A percentile compares a stretch with the other conserved stretches of the same genome.
Conservation (phyloP, 2,329 filamentous ascomycete genomes). For the Emericellopsis cladophorae region DNA sequence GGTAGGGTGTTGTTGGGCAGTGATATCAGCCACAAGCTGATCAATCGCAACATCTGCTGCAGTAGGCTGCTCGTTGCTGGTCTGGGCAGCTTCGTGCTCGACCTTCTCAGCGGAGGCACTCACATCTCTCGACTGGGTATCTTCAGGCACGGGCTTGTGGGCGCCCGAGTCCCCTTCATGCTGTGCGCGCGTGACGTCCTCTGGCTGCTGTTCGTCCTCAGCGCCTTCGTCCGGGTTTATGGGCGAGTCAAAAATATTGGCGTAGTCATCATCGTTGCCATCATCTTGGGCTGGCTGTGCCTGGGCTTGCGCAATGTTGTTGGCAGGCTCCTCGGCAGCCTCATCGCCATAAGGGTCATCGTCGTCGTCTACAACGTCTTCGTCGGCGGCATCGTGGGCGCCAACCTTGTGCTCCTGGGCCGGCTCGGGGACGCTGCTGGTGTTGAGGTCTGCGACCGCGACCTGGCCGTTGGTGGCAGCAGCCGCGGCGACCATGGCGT, state of each 20-base stretch:
- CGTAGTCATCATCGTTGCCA: slow-evolving; percentile 38
- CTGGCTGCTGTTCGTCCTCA: slow-evolving; percentile 17
- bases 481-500: slow-evolving; percentile 29
- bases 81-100: too few species aligned
- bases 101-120: too few species aligned
- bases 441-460: slow-evolving; percentile 12
- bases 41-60: too few species aligned
- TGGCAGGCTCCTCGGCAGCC: slow-evolving; percentile 7
- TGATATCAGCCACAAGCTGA: slow-evolving; percentile 27
- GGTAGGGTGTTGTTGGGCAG: slow-evolving; percentile 14
- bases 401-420: neutral
- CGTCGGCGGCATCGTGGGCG: slow-evolving; percentile 7
- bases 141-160: too few species aligned
- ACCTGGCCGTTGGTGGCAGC: slow-evolving; percentile 12
- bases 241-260: slow-evolving; percentile 37
- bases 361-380: slow-evolving; percentile 19
- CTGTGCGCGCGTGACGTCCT: too few species aligned
- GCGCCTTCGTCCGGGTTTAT: slow-evolving; percentile 21
- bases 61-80: too few species aligned
- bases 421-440: slow-evolving; percentile 11
- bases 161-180: too few species aligned
- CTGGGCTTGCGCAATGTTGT: slow-evolving; percentile 8
- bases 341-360: slow-evolving; percentile 31
- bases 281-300: slow-evolving; percentile 13
- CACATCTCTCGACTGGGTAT: too few species aligned